Evolutionary conservation across 768 basidiomycete genomes (phyloP), one percentile per base, ranked within the genome.

Genomic region (Leucocoprinus leucothites): DNA sequence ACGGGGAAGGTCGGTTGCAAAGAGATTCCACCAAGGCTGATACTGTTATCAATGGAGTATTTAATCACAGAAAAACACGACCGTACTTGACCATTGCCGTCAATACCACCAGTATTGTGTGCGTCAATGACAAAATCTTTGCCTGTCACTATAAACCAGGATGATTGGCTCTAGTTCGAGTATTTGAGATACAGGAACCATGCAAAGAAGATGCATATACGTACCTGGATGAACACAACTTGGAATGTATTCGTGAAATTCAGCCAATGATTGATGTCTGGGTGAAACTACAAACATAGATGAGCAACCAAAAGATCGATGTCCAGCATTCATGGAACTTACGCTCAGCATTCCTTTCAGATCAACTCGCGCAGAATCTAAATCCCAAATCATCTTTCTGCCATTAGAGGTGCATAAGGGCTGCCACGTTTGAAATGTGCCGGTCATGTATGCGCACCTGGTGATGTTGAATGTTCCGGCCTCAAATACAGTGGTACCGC

Each of bases 71-170:
- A 21, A 3, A 21, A 8, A 26, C 22, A 11, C 16, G n/a, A 25
- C 21, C 63, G 18, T 52, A 75, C 77, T 67, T 82, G 82, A 34
- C 82, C 82, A 60, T 84, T 82, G 18, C 83, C 83, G 62, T 79
- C 70, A 48, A 85, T 80, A 2, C 82, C 82, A 24, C 82, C 82
- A 1, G 69, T 71, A 60, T 74, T 73, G 62, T 84, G 79, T 2
- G 76, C 83, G 62, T 84, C 78, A 57, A 84, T 74, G 14, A 69
- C 69, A 56, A 84, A 84, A 67, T 83, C 74, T 26, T 67, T 67
- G 2, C 82, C 82, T 3, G 81, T 81, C 34, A 85, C 69, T 48
- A 84, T 78, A 60, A 85, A 85, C 81, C 82, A 84, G 5, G 83
- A 84, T 1, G 82, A 80, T 70, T 85, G 84, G 59, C 69, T 76